Evolutionary conservation across 1,284 basidiomycete species (phyloP).

Genomic region (Tilletia walkeri): DNA sequence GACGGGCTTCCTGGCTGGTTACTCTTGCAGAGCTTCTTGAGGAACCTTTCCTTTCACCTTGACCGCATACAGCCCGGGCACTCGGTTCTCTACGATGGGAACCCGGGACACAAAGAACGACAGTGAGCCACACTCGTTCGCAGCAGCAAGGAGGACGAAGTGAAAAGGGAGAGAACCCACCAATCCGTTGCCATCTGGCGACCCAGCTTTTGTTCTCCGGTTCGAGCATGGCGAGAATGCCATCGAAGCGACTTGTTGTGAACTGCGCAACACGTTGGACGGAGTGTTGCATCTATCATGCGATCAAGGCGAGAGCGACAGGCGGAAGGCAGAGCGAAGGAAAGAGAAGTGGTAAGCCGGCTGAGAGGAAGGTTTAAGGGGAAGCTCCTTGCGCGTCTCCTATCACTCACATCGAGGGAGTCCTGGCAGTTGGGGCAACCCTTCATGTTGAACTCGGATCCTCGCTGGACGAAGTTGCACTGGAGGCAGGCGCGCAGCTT

Average conservation of each 20-base stretch:
- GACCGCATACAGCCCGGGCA: slow-evolving; percentile 53
- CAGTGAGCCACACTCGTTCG: too few species aligned
- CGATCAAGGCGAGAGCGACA: not conserved
- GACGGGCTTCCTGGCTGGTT: not conserved
- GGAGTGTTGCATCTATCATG: slow-evolving; percentile 76
- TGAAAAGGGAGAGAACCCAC: slow-evolving; percentile 22
- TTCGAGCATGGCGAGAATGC: slow-evolving; percentile 82
- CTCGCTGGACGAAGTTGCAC: slow-evolving; percentile 83
- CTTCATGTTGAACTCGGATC: slow-evolving; percentile 75
- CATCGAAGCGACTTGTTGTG: slow-evolving; percentile 93
- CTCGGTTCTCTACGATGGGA: slow-evolving; percentile 43
- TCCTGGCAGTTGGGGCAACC: slow-evolving; percentile 98
- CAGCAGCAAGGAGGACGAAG: not conserved
- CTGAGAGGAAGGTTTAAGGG: not conserved
- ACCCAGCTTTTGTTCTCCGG: slow-evolving; percentile 90
- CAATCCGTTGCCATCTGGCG: slow-evolving; percentile 59
- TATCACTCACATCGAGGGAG: slow-evolving; percentile 72
- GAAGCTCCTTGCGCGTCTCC: not conserved
- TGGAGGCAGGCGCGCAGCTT: slow-evolving; percentile 84
- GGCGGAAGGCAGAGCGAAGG: not conserved
- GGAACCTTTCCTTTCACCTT: slow-evolving; percentile 50
- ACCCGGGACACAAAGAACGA: not conserved
- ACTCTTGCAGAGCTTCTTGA: slow-evolving; percentile 26
- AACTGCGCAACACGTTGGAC: slow-evolving; percentile 79
- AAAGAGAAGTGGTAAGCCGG: not conserved